These are phyloP conservation scores for Grifola frondosa DNA, from an alignment of 1,284 basidiomycete genomes.

Conservation along the genomic window DNA sequence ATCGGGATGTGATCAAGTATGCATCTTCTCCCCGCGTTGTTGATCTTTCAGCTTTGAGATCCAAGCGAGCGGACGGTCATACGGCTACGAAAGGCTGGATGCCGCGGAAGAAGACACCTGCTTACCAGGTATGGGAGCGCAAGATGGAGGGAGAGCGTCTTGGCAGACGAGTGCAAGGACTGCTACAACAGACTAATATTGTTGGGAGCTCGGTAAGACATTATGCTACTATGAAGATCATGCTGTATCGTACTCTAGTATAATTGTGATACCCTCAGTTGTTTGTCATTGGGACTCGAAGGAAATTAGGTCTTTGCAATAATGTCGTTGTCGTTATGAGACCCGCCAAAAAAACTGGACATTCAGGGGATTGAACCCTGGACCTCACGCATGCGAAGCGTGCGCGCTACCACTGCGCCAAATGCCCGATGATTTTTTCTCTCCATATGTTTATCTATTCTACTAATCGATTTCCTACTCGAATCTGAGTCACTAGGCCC, in stretches of 20 bases:
- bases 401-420: no score
- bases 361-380: no score
- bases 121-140: slow-evolving; percentile 75
- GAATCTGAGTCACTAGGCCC: no score
- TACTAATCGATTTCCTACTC: no score
- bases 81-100: slow-evolving; percentile 59
- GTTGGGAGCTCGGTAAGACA: slow-evolving; percentile 10
- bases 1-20: slow-evolving; percentile 80
- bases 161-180: slow-evolving; percentile 63
- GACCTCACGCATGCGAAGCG: no score
- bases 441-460: no score
- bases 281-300: no score
- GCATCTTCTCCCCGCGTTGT: slow-evolving; percentile 80
- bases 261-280: neutral
- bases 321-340: no score
- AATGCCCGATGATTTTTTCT: no score
- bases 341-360: no score
- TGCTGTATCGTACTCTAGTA: neutral
- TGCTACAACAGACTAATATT: slow-evolving; percentile 59
- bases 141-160: slow-evolving; percentile 72
- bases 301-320: no score
- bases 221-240: neutral
- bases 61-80: slow-evolving; percentile 42
- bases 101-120: slow-evolving; percentile 74
- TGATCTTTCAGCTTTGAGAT: slow-evolving; percentile 68